A percentile compares a stretch with the other conserved stretches of the same genome.
phyloP scores from a whole-genome alignment of 2,329 filamentous ascomycete genomes.

The Neurospora sp. region DNA sequence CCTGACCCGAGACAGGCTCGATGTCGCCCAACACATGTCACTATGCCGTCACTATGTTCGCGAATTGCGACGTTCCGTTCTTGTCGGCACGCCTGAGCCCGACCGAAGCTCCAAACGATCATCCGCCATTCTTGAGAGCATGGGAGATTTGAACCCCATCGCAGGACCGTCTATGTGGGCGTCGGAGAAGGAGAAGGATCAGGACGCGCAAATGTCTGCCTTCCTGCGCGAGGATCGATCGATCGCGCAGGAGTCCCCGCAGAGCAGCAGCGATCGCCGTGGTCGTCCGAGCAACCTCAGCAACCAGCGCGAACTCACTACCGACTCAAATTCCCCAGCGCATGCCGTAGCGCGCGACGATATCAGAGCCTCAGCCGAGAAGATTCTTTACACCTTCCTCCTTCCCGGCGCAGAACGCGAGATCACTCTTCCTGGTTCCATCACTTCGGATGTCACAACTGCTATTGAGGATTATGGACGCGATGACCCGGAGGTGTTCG shows the following conservation, averaged over 20 bases:
- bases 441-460: slow-evolving; percentile 74
- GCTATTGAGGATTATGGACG: slow-evolving; percentile 84
- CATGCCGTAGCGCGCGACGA: slow-evolving; percentile 82
- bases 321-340: slow-evolving; percentile 72
- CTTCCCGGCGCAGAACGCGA: slow-evolving; percentile 93
- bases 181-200: slow-evolving; percentile 62
- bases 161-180: slow-evolving; percentile 53
- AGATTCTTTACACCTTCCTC: slow-evolving; percentile 96
- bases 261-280: slow-evolving; percentile 37
- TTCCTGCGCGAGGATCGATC: slow-evolving; percentile 64
- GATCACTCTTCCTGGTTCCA: slow-evolving; percentile 82
- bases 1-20: slow-evolving; percentile 57
- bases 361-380: slow-evolving; percentile 87
- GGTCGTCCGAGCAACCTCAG: slow-evolving; percentile 44
- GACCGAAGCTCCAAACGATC: slow-evolving; percentile 81
- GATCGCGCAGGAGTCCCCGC: slow-evolving; percentile 45
- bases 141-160: slow-evolving; percentile 56
- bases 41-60: slow-evolving; percentile 95
- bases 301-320: slow-evolving; percentile 50
- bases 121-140: slow-evolving; percentile 63
- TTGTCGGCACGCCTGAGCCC: slow-evolving; percentile 84
- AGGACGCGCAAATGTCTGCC: slow-evolving; percentile 83
- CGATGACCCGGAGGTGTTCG: slow-evolving; percentile 95
- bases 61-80: slow-evolving; percentile 83
- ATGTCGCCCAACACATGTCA: slow-evolving; percentile 98